Percentiles rank a stretch among this genome's conserved stretches.
These are phyloP conservation scores for Monilinia polystroma DNA, from an alignment of 2,329 filamentous ascomycete genomes.

Conservation along the genomic window DNA sequence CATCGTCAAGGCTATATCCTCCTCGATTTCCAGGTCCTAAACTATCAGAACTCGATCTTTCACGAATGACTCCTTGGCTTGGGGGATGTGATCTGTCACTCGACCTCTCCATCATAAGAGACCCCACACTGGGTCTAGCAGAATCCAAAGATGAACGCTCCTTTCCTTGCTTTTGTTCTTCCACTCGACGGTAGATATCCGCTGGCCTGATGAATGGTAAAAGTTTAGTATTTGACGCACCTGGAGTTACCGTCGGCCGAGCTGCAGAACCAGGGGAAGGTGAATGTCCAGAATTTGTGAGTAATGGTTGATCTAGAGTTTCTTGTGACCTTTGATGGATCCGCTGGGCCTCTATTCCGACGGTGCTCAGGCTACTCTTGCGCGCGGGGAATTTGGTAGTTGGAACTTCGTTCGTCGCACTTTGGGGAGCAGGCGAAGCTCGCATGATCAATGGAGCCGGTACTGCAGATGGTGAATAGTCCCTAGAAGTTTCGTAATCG, in stretches of 20 bases:
- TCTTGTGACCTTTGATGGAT: slow-evolving; percentile 27
- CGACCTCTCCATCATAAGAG: slow-evolving; percentile 40
- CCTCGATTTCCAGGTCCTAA: slow-evolving; percentile 26
- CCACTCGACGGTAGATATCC: slow-evolving; percentile 73
- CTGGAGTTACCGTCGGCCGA: slow-evolving; percentile 40
- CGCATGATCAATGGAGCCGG: slow-evolving; percentile 49
- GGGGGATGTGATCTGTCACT: slow-evolving; percentile 36
- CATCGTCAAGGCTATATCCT: slow-evolving; percentile 30
- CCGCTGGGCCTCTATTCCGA: slow-evolving; percentile 36
- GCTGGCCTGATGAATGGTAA: slow-evolving; percentile 68
- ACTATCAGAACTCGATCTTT: slow-evolving; percentile 34
- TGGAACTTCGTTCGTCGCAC: slow-evolving; percentile 37
- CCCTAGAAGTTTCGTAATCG: slow-evolving; percentile 45
- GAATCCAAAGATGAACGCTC: slow-evolving; percentile 61
- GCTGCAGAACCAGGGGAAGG: slow-evolving; percentile 43
- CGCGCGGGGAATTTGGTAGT: slow-evolving; percentile 54
- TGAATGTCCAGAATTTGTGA: slow-evolving; percentile 38
- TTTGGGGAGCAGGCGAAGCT: slow-evolving; percentile 42
- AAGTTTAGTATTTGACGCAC: slow-evolving; percentile 51
- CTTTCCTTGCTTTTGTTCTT: slow-evolving; percentile 62
- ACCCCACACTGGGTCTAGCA: slow-evolving; percentile 56
- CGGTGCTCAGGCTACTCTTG: slow-evolving; percentile 58
- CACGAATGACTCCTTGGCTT: slow-evolving; percentile 30
- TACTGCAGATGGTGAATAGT: slow-evolving; percentile 54
- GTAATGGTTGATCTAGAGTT: slow-evolving; percentile 37